Base-by-base conservation (phyloP, 2,329 filamentous ascomycete species). In the Xylaria sp. region DNA sequence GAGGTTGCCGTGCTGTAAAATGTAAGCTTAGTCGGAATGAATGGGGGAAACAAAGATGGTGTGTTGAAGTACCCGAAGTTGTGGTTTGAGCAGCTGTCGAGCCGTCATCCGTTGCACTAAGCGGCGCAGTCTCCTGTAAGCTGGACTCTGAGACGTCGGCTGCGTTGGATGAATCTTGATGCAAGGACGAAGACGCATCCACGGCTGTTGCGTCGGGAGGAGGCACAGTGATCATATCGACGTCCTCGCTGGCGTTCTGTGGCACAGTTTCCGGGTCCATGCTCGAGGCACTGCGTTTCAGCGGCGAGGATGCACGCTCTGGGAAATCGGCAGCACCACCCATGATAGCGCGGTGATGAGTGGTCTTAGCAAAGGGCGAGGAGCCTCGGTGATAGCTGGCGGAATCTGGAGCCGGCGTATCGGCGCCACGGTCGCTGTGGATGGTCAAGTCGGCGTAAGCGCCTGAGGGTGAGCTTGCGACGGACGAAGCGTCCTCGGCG, bases 271-370 rank as follows among this genome's bases (percentile, higher is more conserved):
- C 86, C 59, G 83, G 83, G 63, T 89, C 86, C 87, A 89, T 88
- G 76, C 86, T 89, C 68, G 87, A 89, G 44, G 89, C 89, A 71
- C 86, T 85, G 76, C 89, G 84, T 80, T 91, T 91, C 66, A 91
- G 79, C 8, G 89, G 89, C 23, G 89, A 91, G 34, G 89, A 90
- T 23, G 89, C 89, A 74, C 89, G 85, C 54, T 90, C 86, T 67
- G 86, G 84, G 28, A 84, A 76, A 70, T 90, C 87, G 73, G 85
- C 82, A 79, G 88, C 86, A 72, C 86, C 88, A 72, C 87, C 87
- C 86, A 90, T 89, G 68, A 90, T 84, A 73, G 83, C 85, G 71
- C 86, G 83, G 74, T 78, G 78, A 61, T 84, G 84, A 44, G 85
- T 82, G 59, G 84, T 80, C 71, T 84, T 82, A 73, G 85, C 73